Conservation (phyloP, 1,139 yeast species). For the Meyerozyma carpophila region DNA sequence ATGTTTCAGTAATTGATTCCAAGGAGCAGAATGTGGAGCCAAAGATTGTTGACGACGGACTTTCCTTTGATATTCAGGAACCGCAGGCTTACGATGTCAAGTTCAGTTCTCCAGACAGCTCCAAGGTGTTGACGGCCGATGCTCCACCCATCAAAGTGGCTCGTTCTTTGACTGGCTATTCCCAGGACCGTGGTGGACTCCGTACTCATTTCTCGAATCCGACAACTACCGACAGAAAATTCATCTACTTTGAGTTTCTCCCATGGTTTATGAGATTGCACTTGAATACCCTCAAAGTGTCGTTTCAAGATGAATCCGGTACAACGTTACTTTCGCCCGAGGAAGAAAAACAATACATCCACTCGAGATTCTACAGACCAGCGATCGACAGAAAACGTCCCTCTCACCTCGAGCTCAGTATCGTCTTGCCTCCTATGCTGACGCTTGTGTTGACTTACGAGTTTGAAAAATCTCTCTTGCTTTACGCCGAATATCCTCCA, state of each 20-base stretch:
- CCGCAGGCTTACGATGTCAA: constrained; percentile 31
- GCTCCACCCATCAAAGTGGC: constrained; percentile 70
- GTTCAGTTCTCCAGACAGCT: constrained; percentile 31
- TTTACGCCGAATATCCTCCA: constrained; percentile 93
- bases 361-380: constrained; percentile 61
- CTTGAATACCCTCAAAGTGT: constrained; percentile 53
- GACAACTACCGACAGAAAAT: constrained; percentile 33
- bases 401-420: constrained; percentile 68
- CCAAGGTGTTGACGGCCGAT: constrained; percentile 25
- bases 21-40: constrained; percentile 10
- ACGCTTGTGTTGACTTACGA: constrained; percentile 64
- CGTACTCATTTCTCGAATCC: constrained; percentile 75
- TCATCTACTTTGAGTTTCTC: constrained; percentile 71
- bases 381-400: constrained; percentile 80
- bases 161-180: constrained; percentile 85
- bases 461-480: constrained; percentile 81
- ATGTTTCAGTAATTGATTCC: constrained; percentile 22
- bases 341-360: constrained; percentile 30
- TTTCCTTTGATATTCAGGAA: constrained; percentile 25
- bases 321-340: background rate
- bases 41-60: constrained; percentile 7
- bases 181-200: constrained; percentile 87
- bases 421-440: constrained; percentile 60
- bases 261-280: constrained; percentile 95
- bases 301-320: background rate